Evolutionary conservation across 306 rosid genomes (phyloP), one percentile per base, ranked within the genome.

Genomic region (Casuarina glauca): DNA sequence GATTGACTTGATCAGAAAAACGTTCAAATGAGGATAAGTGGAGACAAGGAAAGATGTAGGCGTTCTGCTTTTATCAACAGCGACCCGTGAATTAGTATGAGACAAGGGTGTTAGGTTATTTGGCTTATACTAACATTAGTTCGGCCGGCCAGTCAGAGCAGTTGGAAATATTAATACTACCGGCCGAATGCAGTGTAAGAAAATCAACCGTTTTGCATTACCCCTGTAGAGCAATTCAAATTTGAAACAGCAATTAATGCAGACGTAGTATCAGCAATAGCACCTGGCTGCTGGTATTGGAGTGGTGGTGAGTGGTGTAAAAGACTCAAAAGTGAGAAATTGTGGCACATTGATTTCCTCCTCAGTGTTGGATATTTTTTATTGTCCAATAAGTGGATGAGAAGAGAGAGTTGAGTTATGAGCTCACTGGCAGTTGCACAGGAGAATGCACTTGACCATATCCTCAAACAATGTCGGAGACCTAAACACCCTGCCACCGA

Each of bases 371-470:
- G 32, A 26, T 26, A 26, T 26, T 26, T 26, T 26, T 26, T 26
- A 26, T 26, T 26, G 32, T 26, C 32, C 32, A 26, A 26, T 26
- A 26, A 44, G 8, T 44, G 48, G 5, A 4, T 46, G 51, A 46
- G 45, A 13, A 58, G 36, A 39, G 20, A 57, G 3, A 74, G 19
- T 17, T 54, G 32, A 45, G 57, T 46, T 2, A 61, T 38, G 13
- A 5, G 70, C 85, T 85, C 63, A 88, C 89, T 79, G 81, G 75
- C 89, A 85, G 71, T 85, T 85, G 50, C 89, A 88, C 68, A 88
- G 91, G 7, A 88, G 87, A 6, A 88, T 73, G 74, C 91, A 88
- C 78, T 88, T 88, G 39, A 88, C 86, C 91, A 88, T 85, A 51
- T 88, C 91, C 84, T 88, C 91, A 50, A 85, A 88, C 75, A 88